phyloP scores from a whole-genome alignment of 2,329 filamentous ascomycete species.

The Epichloe scottii region DNA sequence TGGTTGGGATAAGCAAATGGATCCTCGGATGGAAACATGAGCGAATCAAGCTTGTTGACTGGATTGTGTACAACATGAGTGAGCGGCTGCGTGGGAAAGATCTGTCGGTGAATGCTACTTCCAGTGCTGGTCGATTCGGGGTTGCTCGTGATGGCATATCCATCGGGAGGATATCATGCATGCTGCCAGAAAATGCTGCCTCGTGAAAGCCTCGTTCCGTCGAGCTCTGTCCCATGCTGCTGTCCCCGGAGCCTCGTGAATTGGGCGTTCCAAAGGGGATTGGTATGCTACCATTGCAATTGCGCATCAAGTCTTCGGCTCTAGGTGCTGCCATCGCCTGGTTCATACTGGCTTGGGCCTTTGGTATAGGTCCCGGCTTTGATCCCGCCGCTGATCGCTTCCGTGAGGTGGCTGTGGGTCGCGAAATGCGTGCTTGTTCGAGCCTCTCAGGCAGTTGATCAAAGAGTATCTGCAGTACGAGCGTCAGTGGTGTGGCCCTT shows the following conservation, averaged over 20 bases:
- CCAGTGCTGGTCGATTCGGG: slow-evolving; percentile 31
- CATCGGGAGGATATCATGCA: slow-evolving; percentile 32
- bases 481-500: slow-evolving; percentile 2
- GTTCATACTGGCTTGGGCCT: slow-evolving; percentile 17
- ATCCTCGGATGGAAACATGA: slow-evolving; percentile 72
- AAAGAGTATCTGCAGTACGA: slow-evolving; percentile 53
- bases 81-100: slow-evolving; percentile 20
- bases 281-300: slow-evolving; percentile 14
- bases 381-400: slow-evolving; percentile 40
- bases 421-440: slow-evolving; percentile 34
- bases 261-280: slow-evolving; percentile 13
- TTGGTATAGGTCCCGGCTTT: slow-evolving; percentile 23
- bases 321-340: slow-evolving; percentile 21
- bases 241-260: slow-evolving; percentile 22
- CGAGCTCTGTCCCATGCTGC: slow-evolving; percentile 16
- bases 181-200: slow-evolving; percentile 24
- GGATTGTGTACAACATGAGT: slow-evolving; percentile 25
- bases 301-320: slow-evolving; percentile 22
- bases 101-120: slow-evolving; percentile 25
- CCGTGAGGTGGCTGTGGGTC: slow-evolving; percentile 28
- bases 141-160: slow-evolving; percentile 31
- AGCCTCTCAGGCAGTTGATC: slow-evolving; percentile 67
- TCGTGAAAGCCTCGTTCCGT: slow-evolving; percentile 21
- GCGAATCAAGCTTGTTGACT: slow-evolving; percentile 58
- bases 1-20: slow-evolving; percentile 72